Evolutionary conservation across 2,329 filamentous ascomycete genomes (phyloP), one percentile per base, ranked within the genome.

Genomic region (Epichloe gansuensis): DNA sequence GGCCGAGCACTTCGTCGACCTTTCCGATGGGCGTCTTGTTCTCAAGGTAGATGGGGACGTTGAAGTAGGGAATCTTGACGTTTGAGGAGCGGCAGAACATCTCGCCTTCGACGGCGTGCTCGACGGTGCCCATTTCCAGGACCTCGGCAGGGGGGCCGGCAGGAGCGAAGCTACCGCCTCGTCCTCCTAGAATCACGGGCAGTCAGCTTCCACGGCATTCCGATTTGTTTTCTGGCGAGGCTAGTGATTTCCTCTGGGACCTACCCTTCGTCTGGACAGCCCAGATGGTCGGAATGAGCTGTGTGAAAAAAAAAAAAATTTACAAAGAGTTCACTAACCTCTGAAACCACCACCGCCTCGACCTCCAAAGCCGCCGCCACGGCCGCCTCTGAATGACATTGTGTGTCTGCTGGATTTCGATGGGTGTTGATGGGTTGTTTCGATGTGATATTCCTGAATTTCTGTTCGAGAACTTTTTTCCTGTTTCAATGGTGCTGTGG

Each of bases 21-120:
- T 97, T 97, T 70, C 93, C 93, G 68, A 98, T 82, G 56, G 86
- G 77, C 45, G 87, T 91, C 85, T 97, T 98, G 78, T 97, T 98
- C 79, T 97, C 91, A 64, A 97, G 85, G 75, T 93, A 98, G 70
- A 98, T 95, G 60, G 89, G 89, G 56, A 93, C 93, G 76, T 96
- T 97, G 84, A 98, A 98, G 76, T 95, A 95, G 56, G 93, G 93
- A 58, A 98, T 85, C 74, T 97, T 97, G 63, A 85, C 76, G 77
- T 96, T 97, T 71, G 86, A 85, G 60, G 87, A 94, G 71, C 89
- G 84, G 85, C 91, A 96, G 61, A 98, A 85, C 79, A 98, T 93
- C 72, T 98, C 93, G 68, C 91, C 91, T 73, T 98, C 93, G 74
- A 87, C 91, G 54, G 89, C 84, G 74, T 98, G 93, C 68, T 96